Base-by-base conservation (phyloP, 148 eudicot genomes). In the Silene latifolia region DNA sequence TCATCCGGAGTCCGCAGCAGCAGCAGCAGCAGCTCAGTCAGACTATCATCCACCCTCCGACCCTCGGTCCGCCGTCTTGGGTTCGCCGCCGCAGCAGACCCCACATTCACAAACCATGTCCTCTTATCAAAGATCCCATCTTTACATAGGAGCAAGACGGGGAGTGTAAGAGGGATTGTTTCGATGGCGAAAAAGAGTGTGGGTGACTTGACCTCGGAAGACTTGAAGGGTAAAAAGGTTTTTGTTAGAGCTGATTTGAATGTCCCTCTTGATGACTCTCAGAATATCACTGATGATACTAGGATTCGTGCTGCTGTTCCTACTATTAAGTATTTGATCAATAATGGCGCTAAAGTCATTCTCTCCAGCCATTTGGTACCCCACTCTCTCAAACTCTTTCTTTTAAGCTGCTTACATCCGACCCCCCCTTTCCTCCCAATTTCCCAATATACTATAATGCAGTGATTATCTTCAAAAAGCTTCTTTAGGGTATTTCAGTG, bases 111-210 rank as follows among this genome's bases (percentile, higher is more conserved):
- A 44, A 67, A 64, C 82, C 98, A 88, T 66, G 86, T 89, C 1
- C 77, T 85, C 1, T 75, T 85, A 2, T 78, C 91, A 21, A 91
- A 84, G 65, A 81, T 84, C 71, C 80, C 73, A 20, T 80, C 95
- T 8, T 81, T 57, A 17, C 77, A 61, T 0, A 44, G 59, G 2
- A 77, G 74, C 0, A 88, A 82, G 63, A 80, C 89, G 4, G 44
- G 44, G 9, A 6, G 44, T 39, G 77, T 86, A 7, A 83, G 91
- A 53, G 88, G 88, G 17, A 89, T 89, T 8, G 87, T 77, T 21
- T 58, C 86, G 13, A 93, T 90, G 94, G 90, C 86, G 14, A 94
- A 94, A 88, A 94, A 83, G 92, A 91, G 97, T 70, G 96, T 94
- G 1, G 91, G 98, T 13, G 85, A 86, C 24, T 80, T 94, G 53